Conservation (phyloP, 2,329 filamentous ascomycete genomes). For the Aspergillus sp. region DNA sequence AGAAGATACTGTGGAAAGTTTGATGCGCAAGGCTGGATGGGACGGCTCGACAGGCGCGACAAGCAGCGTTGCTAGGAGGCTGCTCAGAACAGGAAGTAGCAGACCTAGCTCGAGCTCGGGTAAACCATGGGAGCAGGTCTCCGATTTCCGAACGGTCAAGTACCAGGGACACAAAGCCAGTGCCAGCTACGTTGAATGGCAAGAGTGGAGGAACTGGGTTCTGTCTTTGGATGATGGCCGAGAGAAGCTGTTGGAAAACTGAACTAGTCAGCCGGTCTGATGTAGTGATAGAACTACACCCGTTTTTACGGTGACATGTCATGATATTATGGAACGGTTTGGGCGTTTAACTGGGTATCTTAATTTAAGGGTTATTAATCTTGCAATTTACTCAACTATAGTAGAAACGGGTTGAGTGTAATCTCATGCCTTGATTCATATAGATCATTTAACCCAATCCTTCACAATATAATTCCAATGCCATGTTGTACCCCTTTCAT, state of each 20-base stretch:
- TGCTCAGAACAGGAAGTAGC: conserved; percentile 30
- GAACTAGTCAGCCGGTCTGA: neutral
- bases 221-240: conserved; percentile 23
- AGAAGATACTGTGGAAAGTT: conserved; percentile 79
- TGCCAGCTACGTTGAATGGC: conserved; percentile 66
- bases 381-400: neutral
- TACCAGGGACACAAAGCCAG: conserved; percentile 80
- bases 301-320: neutral
- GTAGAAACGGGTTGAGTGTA: neutral
- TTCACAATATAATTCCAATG: neutral
- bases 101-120: conserved; percentile 10
- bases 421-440: too few relatives aligned
- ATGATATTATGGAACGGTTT: neutral
- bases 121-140: conserved; percentile 64
- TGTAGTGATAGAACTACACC: neutral
- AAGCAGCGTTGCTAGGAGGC: conserved; percentile 28
- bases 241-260: conserved; percentile 14
- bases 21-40: conserved; percentile 96
- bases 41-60: conserved; percentile 55
- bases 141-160: conserved; percentile 65
- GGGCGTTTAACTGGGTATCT: neutral
- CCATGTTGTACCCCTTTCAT: neutral
- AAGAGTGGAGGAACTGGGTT: conserved; percentile 71
- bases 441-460: neutral
- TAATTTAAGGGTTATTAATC: neutral